Conservation (phyloP, 169 alveolate species). For the Plasmodium relictum region DNA sequence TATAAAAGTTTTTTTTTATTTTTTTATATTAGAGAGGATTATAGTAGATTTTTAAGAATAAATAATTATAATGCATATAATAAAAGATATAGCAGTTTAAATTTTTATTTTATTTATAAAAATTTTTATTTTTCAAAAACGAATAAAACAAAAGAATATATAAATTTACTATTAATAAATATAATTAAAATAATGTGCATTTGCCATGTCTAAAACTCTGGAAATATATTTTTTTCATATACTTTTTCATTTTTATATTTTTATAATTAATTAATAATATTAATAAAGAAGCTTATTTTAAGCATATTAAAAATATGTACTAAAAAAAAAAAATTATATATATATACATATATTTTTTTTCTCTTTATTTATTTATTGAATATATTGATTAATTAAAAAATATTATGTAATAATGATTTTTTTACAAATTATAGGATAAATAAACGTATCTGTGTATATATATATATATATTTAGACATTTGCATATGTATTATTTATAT, state of each 20-base stretch:
- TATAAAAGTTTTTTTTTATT: background rate
- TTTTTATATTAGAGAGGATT: background rate
- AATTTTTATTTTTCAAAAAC: constrained; percentile 9
- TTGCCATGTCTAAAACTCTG: background rate
- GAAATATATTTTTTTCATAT: background rate
- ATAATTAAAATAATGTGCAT: background rate
- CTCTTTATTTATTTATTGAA: background rate
- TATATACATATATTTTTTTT: background rate
- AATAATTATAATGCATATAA: background rate
- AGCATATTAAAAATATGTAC: background rate
- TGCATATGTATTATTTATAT: background rate
- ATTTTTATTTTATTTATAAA: constrained; percentile 22
- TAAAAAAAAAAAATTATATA: background rate
- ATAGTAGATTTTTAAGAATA: background rate
- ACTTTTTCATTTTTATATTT: background rate
- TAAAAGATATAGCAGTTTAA: background rate
- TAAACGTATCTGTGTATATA: background rate
- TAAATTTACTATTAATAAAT: background rate
- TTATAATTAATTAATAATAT: background rate
- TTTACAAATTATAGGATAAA: background rate
- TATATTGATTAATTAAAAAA: background rate
- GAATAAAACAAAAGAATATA: background rate
- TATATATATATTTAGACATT: background rate
- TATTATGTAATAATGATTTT: background rate
- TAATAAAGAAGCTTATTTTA: background rate